Evolutionary conservation across 768 basidiomycete genomes (phyloP), one percentile per base, ranked within the genome.

Genomic region (Trametopsis cervina): DNA sequence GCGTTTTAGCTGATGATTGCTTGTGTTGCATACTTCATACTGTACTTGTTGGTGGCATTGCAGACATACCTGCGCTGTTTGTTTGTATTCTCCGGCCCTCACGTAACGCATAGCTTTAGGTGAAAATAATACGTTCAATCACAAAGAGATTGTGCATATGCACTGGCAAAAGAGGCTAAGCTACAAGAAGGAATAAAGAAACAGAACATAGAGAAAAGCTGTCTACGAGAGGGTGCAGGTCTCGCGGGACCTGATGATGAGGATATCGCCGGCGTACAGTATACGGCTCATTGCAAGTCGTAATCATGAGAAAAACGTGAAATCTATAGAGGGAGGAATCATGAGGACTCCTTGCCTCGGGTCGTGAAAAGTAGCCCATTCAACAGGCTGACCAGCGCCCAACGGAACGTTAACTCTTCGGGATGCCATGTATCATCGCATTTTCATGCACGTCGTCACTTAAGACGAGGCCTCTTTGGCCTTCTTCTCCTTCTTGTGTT

Each of bases 1-100:
- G 56, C 57, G 46, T 53, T 59, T 21, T 60, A 15, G 29, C 29
- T 33, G 29, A 7, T n/a, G n/a, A n/a, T n/a, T n/a, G n/a, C n/a
- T n/a, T 33, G 15, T 33, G 29, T 33, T 33, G 9, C 29, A 33
- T 15, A 7, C 15, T 7, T 7, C 29, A 33, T 33, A 33, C 7
- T 33, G 29, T 33, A 33, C n/a, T n/a, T 33, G 29, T 33, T 33
- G 7, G 29, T 7, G 9, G 15, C 7, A 33, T 33, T 33, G 15
- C 29, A 33, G 29, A 33, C 29, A 33, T n/a, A n/a, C n/a, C n/a
- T n/a, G n/a, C n/a, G n/a, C n/a, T n/a, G n/a, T n/a, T n/a, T n/a
- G n/a, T n/a, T n/a, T n/a, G n/a, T n/a, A n/a, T n/a, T n/a, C n/a
- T n/a, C n/a, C n/a, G n/a, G n/a, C n/a, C n/a, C n/a, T n/a, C n/a